These are phyloP conservation scores for Rhodotorula babjevae DNA, from an alignment of 768 basidiomycete genomes.

Conservation along the genomic window DNA sequence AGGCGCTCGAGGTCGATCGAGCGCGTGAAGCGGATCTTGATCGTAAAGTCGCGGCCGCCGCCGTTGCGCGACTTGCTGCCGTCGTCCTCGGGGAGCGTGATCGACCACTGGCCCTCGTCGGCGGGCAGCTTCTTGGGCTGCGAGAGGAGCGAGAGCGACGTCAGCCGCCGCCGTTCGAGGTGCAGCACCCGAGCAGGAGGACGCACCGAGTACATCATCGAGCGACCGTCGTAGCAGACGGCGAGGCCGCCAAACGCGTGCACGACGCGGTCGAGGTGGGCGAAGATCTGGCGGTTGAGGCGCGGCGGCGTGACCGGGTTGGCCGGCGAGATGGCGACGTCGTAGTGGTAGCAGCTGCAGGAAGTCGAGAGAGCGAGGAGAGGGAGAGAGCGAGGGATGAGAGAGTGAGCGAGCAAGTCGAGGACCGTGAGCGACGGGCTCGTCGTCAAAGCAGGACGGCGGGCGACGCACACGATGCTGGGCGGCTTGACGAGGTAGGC, in stretches of 20 bases:
- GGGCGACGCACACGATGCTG: not conserved
- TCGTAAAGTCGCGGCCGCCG: not conserved
- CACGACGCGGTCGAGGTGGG: not conserved
- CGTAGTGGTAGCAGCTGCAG: slow-evolving; percentile 12
- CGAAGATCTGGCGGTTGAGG: slow-evolving; percentile 10
- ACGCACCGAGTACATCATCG: slow-evolving; percentile 15
- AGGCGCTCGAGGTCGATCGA: slow-evolving; percentile 10
- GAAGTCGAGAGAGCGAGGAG: no score
- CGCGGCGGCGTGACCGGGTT: not conserved
- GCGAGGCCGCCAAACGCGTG: not conserved
- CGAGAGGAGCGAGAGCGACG: no score
- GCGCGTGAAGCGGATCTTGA: slow-evolving; percentile 3
- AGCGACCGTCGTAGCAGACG: not conserved
- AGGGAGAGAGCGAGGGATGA: no score
- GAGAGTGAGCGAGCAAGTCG: no score
- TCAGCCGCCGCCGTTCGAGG: no score
- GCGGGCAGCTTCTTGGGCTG: slow-evolving; percentile 10
- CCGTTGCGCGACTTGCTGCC: not conserved
- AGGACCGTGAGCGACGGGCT: no score
- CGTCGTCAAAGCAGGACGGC: no score
- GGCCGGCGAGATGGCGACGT: slow-evolving; percentile 3
- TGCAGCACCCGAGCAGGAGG: no score
- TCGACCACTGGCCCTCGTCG: slow-evolving; percentile 3
- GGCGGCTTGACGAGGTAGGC: slow-evolving; percentile 5
- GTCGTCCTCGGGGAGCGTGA: slow-evolving; percentile 7